These are phyloP conservation scores for Hypoxylon trugodes DNA, from an alignment of 495 filamentous ascomycete genomes.

Conservation along the genomic window DNA sequence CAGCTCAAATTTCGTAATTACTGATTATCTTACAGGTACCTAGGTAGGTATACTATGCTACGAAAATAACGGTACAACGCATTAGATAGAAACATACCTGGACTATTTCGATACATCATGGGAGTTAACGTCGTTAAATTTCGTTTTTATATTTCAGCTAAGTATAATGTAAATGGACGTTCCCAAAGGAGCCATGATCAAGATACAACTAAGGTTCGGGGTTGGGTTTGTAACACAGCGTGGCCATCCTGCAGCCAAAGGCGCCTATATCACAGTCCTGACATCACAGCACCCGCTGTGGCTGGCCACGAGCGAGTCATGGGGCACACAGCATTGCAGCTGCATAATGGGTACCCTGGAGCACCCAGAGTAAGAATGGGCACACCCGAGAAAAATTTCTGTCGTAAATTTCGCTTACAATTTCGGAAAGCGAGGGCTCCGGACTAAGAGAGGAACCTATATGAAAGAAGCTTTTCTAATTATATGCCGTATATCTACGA, in stretches of 20 bases:
- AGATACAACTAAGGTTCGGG: conserved; percentile 1
- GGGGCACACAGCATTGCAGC: conserved; percentile 19
- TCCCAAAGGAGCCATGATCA: conserved; percentile 6
- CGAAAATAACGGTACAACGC: no score
- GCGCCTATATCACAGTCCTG: conserved; percentile 16
- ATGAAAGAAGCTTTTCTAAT: conserved; percentile 7
- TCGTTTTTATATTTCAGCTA: background rate
- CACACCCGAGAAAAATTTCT: background rate
- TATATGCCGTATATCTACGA: conserved; percentile 6
- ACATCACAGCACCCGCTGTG: conserved; percentile 13
- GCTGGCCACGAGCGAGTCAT: conserved; percentile 15
- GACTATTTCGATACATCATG: background rate
- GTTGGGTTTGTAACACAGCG: conserved; percentile 8
- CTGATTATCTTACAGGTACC: no score
- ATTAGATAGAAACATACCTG: background rate
- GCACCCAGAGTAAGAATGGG: background rate
- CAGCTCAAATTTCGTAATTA: no score
- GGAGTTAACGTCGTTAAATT: no score
- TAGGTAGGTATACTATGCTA: no score
- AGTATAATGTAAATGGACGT: conserved; percentile 15
- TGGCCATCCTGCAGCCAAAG: conserved; percentile 16
- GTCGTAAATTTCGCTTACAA: conserved; percentile 15
- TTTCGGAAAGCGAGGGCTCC: conserved; percentile 10
- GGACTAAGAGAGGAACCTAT: background rate
- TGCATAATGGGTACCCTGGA: conserved; percentile 8